Evolutionary conservation across 2,329 filamentous ascomycete genomes (phyloP).

Genomic region (Diaporthe aspalathi): DNA sequence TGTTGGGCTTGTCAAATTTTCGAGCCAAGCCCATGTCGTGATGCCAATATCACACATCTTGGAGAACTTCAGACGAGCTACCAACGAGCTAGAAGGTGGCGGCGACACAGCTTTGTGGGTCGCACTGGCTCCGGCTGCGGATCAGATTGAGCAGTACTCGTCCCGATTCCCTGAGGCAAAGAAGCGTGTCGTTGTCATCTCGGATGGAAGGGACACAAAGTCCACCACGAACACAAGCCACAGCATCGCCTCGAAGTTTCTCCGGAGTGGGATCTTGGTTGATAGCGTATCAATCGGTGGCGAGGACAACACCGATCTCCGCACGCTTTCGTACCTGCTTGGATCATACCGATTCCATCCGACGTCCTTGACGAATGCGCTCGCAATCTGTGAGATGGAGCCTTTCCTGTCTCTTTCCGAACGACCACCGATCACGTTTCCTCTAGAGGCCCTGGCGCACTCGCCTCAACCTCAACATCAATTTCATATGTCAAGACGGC

Average conservation of each 20-base stretch:
- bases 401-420: conserved; percentile 28
- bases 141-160: conserved; percentile 28
- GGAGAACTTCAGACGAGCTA: conserved; percentile 31
- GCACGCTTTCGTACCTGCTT: conserved; percentile 19
- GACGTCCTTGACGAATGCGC: conserved; percentile 2
- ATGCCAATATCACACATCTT: conserved; percentile 27
- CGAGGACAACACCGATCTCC: conserved; percentile 11
- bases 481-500: not conserved
- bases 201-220: conserved; percentile 24
- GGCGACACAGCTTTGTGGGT: conserved; percentile 33
- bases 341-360: conserved; percentile 25
- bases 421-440: not conserved
- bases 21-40: conserved; percentile 1
- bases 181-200: conserved; percentile 26
- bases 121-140: conserved; percentile 21
- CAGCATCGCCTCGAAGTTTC: not conserved
- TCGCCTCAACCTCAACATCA: not conserved
- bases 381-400: conserved; percentile 33
- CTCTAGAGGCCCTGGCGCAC: not conserved
- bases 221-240: not conserved
- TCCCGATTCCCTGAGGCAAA: conserved; percentile 4
- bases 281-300: conserved; percentile 18
- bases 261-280: not conserved
- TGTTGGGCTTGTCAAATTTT: conserved; percentile 25
- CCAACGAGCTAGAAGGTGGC: not conserved